phyloP scores from a whole-genome alignment of 768 basidiomycete genomes.

The Leucocoprinus leucothites region DNA sequence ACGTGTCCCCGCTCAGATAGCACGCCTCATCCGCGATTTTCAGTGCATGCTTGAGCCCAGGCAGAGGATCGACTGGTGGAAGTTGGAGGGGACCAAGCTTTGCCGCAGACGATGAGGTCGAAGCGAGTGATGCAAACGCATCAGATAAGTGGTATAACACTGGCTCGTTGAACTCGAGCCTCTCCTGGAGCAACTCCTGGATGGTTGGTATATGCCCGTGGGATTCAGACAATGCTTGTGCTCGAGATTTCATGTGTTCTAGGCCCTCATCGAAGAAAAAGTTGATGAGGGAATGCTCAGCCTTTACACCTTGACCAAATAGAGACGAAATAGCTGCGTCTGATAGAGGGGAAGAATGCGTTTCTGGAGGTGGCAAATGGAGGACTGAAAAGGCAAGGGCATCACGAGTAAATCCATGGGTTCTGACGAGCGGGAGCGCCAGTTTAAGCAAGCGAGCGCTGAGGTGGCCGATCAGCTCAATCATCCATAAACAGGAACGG shows the following conservation, averaged over 20 bases:
- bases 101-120: conserved; percentile 33
- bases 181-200: conserved; percentile 48
- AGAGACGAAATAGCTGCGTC: conserved; percentile 69
- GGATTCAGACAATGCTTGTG: conserved; percentile 8
- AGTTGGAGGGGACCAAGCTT: conserved; percentile 14
- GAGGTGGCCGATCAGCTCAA: neutral
- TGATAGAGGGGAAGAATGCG: conserved; percentile 57
- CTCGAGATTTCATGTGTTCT: conserved; percentile 36
- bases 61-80: conserved; percentile 56
- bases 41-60: conserved; percentile 58
- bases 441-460: conserved; percentile 49
- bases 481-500: neutral
- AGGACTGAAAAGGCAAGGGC: conserved; percentile 66
- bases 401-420: conserved; percentile 73
- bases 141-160: conserved; percentile 65
- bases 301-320: conserved; percentile 69
- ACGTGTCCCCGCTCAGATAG: conserved; percentile 47
- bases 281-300: conserved; percentile 59
- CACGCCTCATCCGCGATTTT: conserved; percentile 72
- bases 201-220: conserved; percentile 28
- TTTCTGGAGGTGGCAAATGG: conserved; percentile 41
- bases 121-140: conserved; percentile 69
- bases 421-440: conserved; percentile 59
- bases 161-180: conserved; percentile 66
- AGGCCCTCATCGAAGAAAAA: conserved; percentile 75